A percentile compares a stretch with the other conserved stretches of the same genome.
Conservation (phyloP, 2,329 filamentous ascomycete species). For the Whalleya microplaca region DNA sequence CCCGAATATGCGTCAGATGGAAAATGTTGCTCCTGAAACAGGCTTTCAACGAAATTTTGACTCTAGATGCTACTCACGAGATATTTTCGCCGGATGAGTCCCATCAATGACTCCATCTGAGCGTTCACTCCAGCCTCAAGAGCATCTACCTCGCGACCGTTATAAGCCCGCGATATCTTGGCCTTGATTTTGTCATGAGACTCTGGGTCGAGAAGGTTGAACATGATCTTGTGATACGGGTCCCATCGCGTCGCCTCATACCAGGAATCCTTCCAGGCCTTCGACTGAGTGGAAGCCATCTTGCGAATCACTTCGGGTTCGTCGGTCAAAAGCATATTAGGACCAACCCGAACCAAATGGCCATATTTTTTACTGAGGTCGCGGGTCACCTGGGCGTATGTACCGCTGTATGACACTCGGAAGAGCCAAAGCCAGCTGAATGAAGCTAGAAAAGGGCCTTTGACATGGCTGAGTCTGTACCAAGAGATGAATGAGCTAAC, state of each 20-base stretch:
- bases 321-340: conserved; percentile 27
- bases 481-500: conserved; percentile 14
- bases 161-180: conserved; percentile 24
- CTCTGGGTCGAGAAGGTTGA: conserved; percentile 12
- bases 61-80: too few relatives aligned
- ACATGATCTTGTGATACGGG: conserved; percentile 22
- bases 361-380: conserved; percentile 16
- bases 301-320: conserved; percentile 26
- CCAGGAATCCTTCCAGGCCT: conserved; percentile 25
- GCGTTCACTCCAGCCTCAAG: conserved; percentile 23
- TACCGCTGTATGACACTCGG: not conserved
- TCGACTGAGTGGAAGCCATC: conserved; percentile 21
- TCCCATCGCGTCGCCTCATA: conserved; percentile 20
- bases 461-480: conserved; percentile 26
- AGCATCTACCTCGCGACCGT: conserved; percentile 24
- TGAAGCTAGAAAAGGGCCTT: conserved; percentile 22
- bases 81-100: conserved; percentile 25
- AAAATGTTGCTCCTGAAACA: too few relatives aligned
- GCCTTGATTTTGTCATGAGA: conserved; percentile 29
- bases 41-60: too few relatives aligned
- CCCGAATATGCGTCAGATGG: too few relatives aligned
- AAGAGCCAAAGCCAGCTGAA: conserved; percentile 24
- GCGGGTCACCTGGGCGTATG: not conserved
- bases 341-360: conserved; percentile 27
- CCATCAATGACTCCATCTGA: conserved; percentile 16